Percentiles rank a stretch among this genome's conserved stretches.
These are phyloP conservation scores for Aspergillus sergii DNA, from an alignment of 2,329 filamentous ascomycete genomes.

Conservation along the genomic window DNA sequence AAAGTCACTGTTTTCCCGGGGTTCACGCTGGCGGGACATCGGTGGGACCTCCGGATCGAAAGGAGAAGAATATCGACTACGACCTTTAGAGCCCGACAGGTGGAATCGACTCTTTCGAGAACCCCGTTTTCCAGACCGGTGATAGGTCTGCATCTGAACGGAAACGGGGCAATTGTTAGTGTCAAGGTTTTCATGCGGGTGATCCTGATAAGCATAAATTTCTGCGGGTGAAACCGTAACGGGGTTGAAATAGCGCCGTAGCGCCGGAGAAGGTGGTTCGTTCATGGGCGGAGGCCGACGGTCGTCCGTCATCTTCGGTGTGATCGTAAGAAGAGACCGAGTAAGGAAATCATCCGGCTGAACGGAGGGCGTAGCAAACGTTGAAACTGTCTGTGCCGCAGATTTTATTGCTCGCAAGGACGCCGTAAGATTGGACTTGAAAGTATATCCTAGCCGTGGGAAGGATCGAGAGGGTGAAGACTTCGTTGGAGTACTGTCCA, in stretches of 20 bases:
- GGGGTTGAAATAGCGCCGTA: conserved; percentile 65
- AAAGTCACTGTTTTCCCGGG: conserved; percentile 66
- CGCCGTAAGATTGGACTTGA: conserved; percentile 66
- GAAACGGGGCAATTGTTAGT: conserved; percentile 51
- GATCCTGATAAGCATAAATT: conserved; percentile 47
- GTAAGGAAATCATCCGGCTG: conserved; percentile 63
- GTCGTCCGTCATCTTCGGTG: conserved; percentile 62
- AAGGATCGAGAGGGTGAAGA: conserved; percentile 32
- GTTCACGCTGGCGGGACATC: conserved; percentile 60
- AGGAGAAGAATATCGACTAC: conserved; percentile 38
- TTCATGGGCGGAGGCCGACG: conserved; percentile 59
- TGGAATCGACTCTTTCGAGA: conserved; percentile 34
- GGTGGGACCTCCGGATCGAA: conserved; percentile 42
- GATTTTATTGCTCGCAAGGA: conserved; percentile 64
- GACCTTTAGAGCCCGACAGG: conserved; percentile 48
- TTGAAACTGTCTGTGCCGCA: conserved; percentile 63
- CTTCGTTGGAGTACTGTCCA: conserved; percentile 18
- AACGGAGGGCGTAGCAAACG: conserved; percentile 55
- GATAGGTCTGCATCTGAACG: conserved; percentile 66
- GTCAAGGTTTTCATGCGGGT: conserved; percentile 37
- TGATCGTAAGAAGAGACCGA: conserved; percentile 58
- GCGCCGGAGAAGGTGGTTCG: conserved; percentile 57
- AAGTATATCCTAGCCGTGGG: conserved; percentile 51
- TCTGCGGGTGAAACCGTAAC: conserved; percentile 50
- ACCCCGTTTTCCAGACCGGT: conserved; percentile 36